Evolutionary conservation across 2,329 filamentous ascomycete genomes (phyloP).

Genomic region (Gnomoniopsis smithogilvyi): DNA sequence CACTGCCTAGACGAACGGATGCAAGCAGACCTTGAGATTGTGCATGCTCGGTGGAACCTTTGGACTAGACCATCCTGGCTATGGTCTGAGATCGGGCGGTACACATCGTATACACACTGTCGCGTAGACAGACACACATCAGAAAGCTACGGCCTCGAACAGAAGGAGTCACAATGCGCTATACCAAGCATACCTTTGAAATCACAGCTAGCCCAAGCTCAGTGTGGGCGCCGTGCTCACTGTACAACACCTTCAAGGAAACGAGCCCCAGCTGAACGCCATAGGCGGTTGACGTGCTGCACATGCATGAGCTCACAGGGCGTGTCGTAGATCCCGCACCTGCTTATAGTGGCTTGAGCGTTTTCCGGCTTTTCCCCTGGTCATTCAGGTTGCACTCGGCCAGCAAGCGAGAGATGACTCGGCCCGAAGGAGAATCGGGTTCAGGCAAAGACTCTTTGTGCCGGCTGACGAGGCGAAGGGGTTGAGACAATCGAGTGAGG

Average conservation of each 20-base stretch:
- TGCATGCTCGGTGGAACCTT: neutral
- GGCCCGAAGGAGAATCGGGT: neutral
- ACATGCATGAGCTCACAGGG: neutral
- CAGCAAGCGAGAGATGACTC: neutral
- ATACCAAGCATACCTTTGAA: too few species aligned
- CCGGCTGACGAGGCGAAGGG: neutral
- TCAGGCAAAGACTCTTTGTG: neutral
- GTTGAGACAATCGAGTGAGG: neutral
- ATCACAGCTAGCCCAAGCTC: too few species aligned
- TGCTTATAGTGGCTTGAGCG: neutral
- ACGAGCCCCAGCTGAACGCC: neutral
- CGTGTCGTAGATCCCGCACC: neutral
- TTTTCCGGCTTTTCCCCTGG: constrained; percentile 4
- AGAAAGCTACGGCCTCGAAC: neutral
- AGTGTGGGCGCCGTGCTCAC: neutral
- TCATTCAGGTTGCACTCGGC: neutral
- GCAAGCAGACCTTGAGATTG: neutral
- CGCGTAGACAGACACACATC: neutral
- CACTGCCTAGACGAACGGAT: neutral
- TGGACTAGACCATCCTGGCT: constrained; percentile 2
- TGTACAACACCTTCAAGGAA: neutral
- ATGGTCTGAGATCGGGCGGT: constrained; percentile 23
- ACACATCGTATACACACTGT: constrained; percentile 20
- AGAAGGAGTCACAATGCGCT: neutral
- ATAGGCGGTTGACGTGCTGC: neutral